phyloP scores from a whole-genome alignment of 1,284 basidiomycete genomes.

The Cutaneotrichosporon sp. region DNA sequence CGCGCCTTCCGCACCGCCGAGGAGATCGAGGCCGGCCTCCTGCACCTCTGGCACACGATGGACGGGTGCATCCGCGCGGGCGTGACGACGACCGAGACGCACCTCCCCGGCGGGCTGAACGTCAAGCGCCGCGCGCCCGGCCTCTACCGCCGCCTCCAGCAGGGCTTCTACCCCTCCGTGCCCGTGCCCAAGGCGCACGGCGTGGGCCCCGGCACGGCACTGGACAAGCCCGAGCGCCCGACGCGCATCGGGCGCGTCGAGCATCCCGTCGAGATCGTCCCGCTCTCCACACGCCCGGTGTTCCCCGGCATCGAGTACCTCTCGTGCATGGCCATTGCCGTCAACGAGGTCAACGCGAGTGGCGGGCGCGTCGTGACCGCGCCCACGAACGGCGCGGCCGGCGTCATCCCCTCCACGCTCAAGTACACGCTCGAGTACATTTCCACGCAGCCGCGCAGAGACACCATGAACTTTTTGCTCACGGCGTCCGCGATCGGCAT shows the following conservation, averaged over 20 bases:
- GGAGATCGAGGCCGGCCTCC: constrained; percentile 73
- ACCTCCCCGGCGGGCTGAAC: constrained; percentile 80
- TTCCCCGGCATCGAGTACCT: constrained; percentile 95
- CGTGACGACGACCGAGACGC: constrained; percentile 72
- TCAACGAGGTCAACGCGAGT: constrained; percentile 78
- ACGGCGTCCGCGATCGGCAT: constrained; percentile 89
- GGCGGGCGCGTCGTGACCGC: constrained; percentile 93
- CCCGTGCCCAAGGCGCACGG: constrained; percentile 13
- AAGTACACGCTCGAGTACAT: constrained; percentile 50
- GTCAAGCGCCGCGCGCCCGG: constrained; percentile 78
- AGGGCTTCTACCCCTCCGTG: constrained; percentile 56
- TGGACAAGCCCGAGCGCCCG: constrained; percentile 9
- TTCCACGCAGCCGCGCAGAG: constrained; percentile 34
- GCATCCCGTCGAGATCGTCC: constrained; percentile 79
- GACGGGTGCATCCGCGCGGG: constrained; percentile 88
- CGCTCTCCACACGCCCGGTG: constrained; percentile 60
- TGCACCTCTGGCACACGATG: constrained; percentile 80
- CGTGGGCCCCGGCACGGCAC: constrained; percentile 54
- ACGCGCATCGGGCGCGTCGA: constrained; percentile 54
- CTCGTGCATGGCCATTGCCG: constrained; percentile 87
- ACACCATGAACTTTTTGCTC: constrained; percentile 77
- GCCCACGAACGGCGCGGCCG: constrained; percentile 63
- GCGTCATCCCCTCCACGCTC: constrained; percentile 82
- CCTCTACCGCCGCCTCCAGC: constrained; percentile 83
- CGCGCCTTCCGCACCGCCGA: constrained; percentile 72